Conservation (phyloP, 2,329 filamentous ascomycete genomes). For the Aschersonia sp. region DNA sequence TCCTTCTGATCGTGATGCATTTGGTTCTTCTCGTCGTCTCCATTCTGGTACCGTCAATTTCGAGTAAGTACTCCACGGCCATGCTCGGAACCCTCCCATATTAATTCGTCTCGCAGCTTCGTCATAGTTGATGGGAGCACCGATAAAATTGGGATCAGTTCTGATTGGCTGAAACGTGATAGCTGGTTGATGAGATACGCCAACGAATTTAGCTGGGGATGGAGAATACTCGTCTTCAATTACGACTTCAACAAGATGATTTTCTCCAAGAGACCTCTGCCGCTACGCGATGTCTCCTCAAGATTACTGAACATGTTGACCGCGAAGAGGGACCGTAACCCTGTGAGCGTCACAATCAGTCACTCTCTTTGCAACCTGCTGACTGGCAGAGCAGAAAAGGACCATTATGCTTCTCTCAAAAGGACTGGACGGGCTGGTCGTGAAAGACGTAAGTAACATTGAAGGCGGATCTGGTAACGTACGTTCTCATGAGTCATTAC, state of each 20-base stretch:
- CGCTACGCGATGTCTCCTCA: not conserved
- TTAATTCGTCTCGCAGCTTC: not conserved
- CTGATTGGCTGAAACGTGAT: not conserved
- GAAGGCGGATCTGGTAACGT: not conserved
- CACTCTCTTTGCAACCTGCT: not conserved
- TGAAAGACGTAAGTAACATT: not conserved
- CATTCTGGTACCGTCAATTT: too few relatives aligned
- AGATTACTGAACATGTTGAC: not conserved
- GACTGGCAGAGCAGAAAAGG: not conserved
- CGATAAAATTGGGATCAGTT: not conserved
- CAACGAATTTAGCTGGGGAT: not conserved
- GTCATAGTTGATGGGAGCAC: not conserved
- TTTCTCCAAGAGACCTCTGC: not conserved
- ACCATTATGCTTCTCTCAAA: not conserved
- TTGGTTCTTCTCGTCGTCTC: too few relatives aligned
- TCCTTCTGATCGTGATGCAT: too few relatives aligned
- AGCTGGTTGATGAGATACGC: not conserved
- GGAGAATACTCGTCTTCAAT: not conserved
- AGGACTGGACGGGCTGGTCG: not conserved
- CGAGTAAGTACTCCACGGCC: not conserved
- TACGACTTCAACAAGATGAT: not conserved
- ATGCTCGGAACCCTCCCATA: not conserved
- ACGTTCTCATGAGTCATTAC: not conserved
- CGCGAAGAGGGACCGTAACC: not conserved
- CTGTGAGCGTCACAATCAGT: not conserved